phyloP scores from a whole-genome alignment of 2,329 filamentous ascomycete genomes.

The Aphanoascus verrucosus region DNA sequence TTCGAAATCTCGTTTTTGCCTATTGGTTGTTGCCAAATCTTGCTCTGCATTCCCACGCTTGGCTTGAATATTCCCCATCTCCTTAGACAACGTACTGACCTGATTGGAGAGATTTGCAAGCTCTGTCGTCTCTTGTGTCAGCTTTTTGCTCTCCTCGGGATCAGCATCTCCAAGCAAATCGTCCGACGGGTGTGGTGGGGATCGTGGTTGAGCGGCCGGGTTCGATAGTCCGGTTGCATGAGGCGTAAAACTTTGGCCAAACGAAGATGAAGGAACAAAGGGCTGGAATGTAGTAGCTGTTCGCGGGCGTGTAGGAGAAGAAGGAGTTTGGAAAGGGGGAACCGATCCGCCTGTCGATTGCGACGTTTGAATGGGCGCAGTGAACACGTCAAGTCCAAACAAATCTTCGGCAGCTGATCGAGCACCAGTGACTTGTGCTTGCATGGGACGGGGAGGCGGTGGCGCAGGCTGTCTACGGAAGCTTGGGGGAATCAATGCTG shows the following conservation, averaged over 20 bases:
- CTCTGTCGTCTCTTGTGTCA: slow-evolving; percentile 82
- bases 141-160: slow-evolving; percentile 73
- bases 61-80: slow-evolving; percentile 85
- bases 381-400: slow-evolving; percentile 75
- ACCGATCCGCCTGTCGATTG: slow-evolving; percentile 65
- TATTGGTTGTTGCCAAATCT: slow-evolving; percentile 67
- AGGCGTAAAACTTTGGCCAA: slow-evolving; percentile 69
- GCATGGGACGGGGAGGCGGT: slow-evolving; percentile 25
- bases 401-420: slow-evolving; percentile 87
- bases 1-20: slow-evolving; percentile 90
- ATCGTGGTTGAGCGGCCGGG: slow-evolving; percentile 25
- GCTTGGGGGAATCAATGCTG: slow-evolving; percentile 73
- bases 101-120: slow-evolving; percentile 94
- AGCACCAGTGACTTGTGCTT: slow-evolving; percentile 38
- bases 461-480: slow-evolving; percentile 51
- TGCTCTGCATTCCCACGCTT: slow-evolving; percentile 71
- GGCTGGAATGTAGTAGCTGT: slow-evolving; percentile 61
- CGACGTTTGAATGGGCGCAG: slow-evolving; percentile 49
- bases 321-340: slow-evolving; percentile 45
- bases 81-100: slow-evolving; percentile 76
- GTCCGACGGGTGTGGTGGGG: slow-evolving; percentile 51
- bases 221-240: slow-evolving; percentile 60
- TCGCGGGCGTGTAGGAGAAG: slow-evolving; percentile 34
- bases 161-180: slow-evolving; percentile 88
- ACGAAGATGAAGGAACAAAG: slow-evolving; percentile 84